Evolutionary conservation across 2,329 filamentous ascomycete genomes (phyloP).

Genomic region (Aspergillus sp.): DNA sequence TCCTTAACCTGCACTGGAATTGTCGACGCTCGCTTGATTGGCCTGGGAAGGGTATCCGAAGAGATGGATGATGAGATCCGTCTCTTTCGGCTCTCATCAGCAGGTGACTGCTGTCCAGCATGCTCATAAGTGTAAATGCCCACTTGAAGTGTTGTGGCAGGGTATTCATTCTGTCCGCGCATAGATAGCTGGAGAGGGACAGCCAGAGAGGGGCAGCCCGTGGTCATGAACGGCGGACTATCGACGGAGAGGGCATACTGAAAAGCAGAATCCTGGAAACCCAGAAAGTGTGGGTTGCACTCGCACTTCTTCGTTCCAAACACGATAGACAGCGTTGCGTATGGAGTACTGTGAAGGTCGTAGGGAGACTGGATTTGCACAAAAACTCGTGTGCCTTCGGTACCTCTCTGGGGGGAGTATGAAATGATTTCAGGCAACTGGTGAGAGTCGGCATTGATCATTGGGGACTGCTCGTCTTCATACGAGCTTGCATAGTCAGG

Average conservation of each 20-base stretch:
- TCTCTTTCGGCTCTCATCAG: slow-evolving; percentile 54
- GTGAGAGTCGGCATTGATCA: slow-evolving; percentile 62
- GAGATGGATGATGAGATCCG: slow-evolving; percentile 53
- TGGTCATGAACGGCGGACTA: slow-evolving; percentile 65
- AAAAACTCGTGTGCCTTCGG: slow-evolving; percentile 67
- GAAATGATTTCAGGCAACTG: slow-evolving; percentile 65
- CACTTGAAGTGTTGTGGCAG: slow-evolving; percentile 53
- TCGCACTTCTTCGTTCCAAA: slow-evolving; percentile 78
- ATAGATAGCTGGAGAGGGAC: slow-evolving; percentile 62
- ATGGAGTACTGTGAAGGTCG: slow-evolving; percentile 65
- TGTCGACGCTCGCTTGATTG: slow-evolving; percentile 48
- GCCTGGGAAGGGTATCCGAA: slow-evolving; percentile 47
- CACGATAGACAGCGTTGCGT: slow-evolving; percentile 60
- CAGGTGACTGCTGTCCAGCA: slow-evolving; percentile 38
- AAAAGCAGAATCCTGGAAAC: slow-evolving; percentile 58
- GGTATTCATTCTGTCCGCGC: slow-evolving; percentile 56
- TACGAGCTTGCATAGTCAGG: slow-evolving; percentile 48
- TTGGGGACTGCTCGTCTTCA: slow-evolving; percentile 65
- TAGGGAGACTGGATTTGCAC: slow-evolving; percentile 74
- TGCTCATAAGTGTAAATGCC: slow-evolving; percentile 64
- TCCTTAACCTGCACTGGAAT: slow-evolving; percentile 51
- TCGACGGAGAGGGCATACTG: slow-evolving; percentile 72
- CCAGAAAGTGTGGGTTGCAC: slow-evolving; percentile 63
- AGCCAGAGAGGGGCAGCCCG: slow-evolving; percentile 54
- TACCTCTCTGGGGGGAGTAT: slow-evolving; percentile 68